Evolutionary conservation across 73 alveolate species (phyloP).

Genomic region (Paramecium bursaria): DNA sequence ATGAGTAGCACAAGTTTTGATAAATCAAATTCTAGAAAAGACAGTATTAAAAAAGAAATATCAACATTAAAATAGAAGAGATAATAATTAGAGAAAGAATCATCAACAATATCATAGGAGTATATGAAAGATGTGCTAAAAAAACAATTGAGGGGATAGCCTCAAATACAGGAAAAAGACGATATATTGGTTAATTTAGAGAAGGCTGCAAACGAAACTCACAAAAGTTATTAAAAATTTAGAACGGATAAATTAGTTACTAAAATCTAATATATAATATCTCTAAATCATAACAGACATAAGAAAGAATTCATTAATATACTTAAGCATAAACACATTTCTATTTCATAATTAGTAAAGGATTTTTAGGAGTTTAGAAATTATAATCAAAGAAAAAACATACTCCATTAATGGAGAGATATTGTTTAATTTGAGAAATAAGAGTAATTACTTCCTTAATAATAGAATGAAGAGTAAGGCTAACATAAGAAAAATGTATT

Average conservation of each 20-base stretch:
- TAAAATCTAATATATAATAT: not conserved
- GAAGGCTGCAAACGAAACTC: constrained; percentile 41
- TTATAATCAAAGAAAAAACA: not conserved
- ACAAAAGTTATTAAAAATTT: constrained; percentile 9
- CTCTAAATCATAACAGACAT: not conserved
- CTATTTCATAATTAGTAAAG: not conserved
- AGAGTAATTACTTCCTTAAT: constrained; percentile 17
- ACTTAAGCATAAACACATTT: not conserved
- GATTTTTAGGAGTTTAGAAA: not conserved
- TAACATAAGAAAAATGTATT: constrained; percentile 25
- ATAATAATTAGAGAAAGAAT: constrained; percentile 27
- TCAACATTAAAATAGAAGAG: constrained; percentile 39
- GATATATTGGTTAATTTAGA: constrained; percentile 34
- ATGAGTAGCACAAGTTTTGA: too few species aligned
- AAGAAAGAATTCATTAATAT: not conserved
- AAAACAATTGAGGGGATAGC: constrained; percentile 3
- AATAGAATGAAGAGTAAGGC: constrained; percentile 4
- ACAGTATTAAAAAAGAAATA: constrained; percentile 16
- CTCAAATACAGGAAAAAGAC: not conserved
- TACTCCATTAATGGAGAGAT: not conserved
- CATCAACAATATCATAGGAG: constrained; percentile 21
- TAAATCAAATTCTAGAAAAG: not conserved
- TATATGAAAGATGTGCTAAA: constrained; percentile 11
- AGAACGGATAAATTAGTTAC: constrained; percentile 27
- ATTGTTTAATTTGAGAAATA: not conserved